Base-by-base conservation (phyloP, 768 basidiomycete genomes). In the Cyclocybe cylindracea region DNA sequence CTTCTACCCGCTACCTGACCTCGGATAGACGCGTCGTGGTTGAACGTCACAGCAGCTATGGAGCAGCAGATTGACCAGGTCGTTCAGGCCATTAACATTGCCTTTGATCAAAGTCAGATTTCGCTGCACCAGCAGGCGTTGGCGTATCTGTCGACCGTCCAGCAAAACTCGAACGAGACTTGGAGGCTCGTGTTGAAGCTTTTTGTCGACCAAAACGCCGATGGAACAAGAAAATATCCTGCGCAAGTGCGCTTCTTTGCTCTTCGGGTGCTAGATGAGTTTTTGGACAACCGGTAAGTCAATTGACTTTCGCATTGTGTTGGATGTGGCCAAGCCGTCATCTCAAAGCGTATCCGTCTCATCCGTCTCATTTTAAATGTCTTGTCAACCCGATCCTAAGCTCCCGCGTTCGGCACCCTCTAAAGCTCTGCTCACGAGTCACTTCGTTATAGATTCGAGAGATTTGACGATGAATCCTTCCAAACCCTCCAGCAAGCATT, bases 61-160 rank as follows among this genome's bases (percentile, higher is more conserved):
- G 86, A 90, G 35, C 84, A 82, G 63, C 84, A 89, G 73, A 77
- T 87, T 61, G 82, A 87, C 59, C 87, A 83, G 66, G 77, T 90
- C 57, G 84, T 89, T 13, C 88, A 87, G 71, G 94, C 94, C 43
- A 93, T 95, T 70, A 74, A 80, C 65, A 87, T 96, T 72, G 94
- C 94, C 45, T 89, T 89, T 54, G 87, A 94, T 74, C 88, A 87
- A 48, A 73, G 77, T 10, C 88, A 86, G 68, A 75, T 73, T 49
- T 66, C 79, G 24, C 71, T 96, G 33, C 91, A 94, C 70, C 87
- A 86, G 52, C 87, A 95, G 67, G 95, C 95, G 33, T 76, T 97
- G 59, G 84, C 87, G 50, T 98, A 89, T 68, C 76, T 98, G 32
- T 78, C 83, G 29, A 82, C 78, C 50, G 77, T 97, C 55, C 88